Percentiles rank a stretch among this genome's conserved stretches.
phyloP scores from a whole-genome alignment of 257 asterid species.

The Fraxinus pennsylvanica region DNA sequence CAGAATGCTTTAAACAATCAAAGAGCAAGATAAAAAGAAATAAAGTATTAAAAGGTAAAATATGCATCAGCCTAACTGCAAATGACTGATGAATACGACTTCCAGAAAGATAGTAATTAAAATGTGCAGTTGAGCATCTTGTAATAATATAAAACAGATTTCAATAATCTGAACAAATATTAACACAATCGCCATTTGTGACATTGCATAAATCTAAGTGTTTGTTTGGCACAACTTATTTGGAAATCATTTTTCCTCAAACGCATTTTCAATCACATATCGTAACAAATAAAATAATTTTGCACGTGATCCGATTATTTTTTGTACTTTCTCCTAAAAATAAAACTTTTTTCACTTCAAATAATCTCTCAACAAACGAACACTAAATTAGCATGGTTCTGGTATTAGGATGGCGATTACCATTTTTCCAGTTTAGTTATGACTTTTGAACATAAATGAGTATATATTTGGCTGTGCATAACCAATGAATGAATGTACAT shows the following conservation, averaged over 20 bases:
- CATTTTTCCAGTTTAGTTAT: not conserved
- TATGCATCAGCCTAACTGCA: conserved; percentile 7
- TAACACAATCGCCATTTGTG: conserved; percentile 10
- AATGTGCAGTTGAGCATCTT: not conserved
- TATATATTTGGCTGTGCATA: not conserved
- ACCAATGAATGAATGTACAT: not conserved
- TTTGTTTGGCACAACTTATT: no score
- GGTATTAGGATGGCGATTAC: not conserved
- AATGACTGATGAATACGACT: not conserved
- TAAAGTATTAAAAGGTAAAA: not conserved
- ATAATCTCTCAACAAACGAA: no score
- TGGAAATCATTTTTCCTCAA: no score
- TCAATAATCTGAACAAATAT: not conserved
- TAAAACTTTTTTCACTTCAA: no score
- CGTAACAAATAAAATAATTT: no score
- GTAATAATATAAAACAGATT: not conserved
- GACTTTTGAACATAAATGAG: not conserved
- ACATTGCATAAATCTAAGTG: not conserved
- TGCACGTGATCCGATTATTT: no score
- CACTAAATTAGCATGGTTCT: not conserved
- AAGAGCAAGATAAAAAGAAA: not conserved
- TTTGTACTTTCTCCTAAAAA: no score
- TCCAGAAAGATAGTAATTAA: not conserved
- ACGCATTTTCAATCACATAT: no score
- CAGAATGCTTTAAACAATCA: conserved; percentile 20